Percentiles rank a stretch among this genome's conserved stretches.
These are phyloP conservation scores for Globisporangium recalcitrans DNA, from an alignment of 352 stramenopile genomes.

Conservation along the genomic window DNA sequence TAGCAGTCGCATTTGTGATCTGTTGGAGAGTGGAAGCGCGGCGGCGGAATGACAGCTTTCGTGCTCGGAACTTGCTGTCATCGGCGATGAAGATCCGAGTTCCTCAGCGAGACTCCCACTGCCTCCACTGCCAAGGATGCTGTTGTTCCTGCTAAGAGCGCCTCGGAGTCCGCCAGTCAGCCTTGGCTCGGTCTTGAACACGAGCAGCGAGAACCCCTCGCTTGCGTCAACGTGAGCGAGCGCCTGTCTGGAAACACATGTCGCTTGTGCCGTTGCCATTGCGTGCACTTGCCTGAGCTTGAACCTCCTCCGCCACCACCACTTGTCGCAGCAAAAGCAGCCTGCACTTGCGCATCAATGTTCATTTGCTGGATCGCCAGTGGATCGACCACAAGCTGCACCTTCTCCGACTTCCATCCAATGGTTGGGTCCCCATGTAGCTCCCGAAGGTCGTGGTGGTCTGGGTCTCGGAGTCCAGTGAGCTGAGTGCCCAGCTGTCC, in stretches of 20 bases:
- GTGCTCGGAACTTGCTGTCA: not conserved
- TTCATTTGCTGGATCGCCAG: constrained; percentile 25
- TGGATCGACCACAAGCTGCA: constrained; percentile 21
- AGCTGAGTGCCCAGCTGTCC: constrained; percentile 41
- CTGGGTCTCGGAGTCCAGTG: not conserved
- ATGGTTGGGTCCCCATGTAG: not conserved
- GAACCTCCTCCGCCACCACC: not conserved
- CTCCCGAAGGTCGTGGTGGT: no score
- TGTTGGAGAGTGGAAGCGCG: not conserved
- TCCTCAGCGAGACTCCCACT: not conserved
- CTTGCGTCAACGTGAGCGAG: constrained; percentile 36
- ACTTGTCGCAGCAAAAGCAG: not conserved
- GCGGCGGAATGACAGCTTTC: not conserved
- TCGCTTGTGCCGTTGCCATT: not conserved
- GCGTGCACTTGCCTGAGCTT: constrained; percentile 17
- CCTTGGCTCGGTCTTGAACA: constrained; percentile 39
- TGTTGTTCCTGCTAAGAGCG: not conserved
- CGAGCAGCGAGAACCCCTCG: constrained; percentile 40
- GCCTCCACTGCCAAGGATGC: not conserved
- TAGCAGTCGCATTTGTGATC: not conserved
- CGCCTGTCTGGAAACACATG: constrained; percentile 11
- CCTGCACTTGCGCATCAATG: constrained; percentile 21
- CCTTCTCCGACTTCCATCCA: constrained; percentile 10
- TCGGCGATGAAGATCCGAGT: not conserved
- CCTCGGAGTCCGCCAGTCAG: not conserved